Evolutionary conservation across 1,284 basidiomycete species (phyloP), one percentile per base, ranked within the genome.

Genomic region (Malassezia furfur): DNA sequence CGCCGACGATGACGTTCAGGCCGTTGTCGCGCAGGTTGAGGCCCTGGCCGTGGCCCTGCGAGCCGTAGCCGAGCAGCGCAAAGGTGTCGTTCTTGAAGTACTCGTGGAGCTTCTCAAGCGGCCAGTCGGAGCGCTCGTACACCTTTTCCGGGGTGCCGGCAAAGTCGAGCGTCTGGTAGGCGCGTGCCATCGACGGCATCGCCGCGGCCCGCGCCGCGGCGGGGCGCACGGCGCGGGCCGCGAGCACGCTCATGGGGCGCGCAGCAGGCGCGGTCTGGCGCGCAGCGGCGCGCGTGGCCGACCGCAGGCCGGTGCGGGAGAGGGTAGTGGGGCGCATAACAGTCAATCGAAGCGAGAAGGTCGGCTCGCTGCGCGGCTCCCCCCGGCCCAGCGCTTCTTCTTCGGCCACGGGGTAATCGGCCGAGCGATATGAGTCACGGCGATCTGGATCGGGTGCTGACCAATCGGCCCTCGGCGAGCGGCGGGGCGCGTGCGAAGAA

Each of bases 1-100:
- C 94, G 82, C 94, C 94, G 76, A 99, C 85, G 67, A 98, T 89
- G 78, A 99, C 91, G 72, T 96, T 98, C 67, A 99, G 79, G 65
- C 94, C 94, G 72, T 98, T 91, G 83, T 98, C 94, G 74, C 94
- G 91, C 60, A 93, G 90, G 78, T 98, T 98, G 77, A 98, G 81
- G 70, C 91, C 91, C 80, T 98, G 94, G 45, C 91, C 94, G 78
- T 98, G 93, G 51, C 91, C 91, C 79, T 80, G 79, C 37, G 94
- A 96, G 65, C 94, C 94, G 77, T 99, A 98, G 62, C 94, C 96
- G 38, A 72, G 67, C 44, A 98, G 65, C 64, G 93, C 93, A 61
- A 99, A 88, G 65, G 93, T 96, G 79, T 99, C 94, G 76, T 96
- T 86, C 80, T 96, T 96, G 83, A 98, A 94, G 65, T 75, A 80